Evolutionary conservation across 2,329 filamentous ascomycete species (phyloP).

Genomic region (Microdochium nivale): DNA sequence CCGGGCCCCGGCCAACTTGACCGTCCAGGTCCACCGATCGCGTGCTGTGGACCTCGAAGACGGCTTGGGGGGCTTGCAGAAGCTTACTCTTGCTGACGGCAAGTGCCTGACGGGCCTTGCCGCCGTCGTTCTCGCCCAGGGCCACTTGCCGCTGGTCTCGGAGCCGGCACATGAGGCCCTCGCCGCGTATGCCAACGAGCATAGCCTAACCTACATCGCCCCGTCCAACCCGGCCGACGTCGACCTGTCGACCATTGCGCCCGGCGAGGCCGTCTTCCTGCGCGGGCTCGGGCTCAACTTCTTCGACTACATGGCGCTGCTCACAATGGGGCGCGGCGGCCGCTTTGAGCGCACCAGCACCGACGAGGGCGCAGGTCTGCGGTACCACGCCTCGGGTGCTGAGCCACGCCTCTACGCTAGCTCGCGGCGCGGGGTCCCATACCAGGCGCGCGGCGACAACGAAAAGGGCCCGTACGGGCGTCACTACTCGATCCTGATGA

Average conservation of each 20-base stretch:
- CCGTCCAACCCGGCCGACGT: slow-evolving; percentile 8
- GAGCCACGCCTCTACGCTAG: slow-evolving; percentile 9
- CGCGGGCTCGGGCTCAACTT: slow-evolving; percentile 10
- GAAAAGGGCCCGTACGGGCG: slow-evolving; percentile 6
- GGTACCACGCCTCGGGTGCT: slow-evolving; percentile 5
- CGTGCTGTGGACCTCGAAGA: slow-evolving; percentile 5
- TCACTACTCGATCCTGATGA: slow-evolving; percentile 5
- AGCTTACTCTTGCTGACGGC: slow-evolving; percentile 5
- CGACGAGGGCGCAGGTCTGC: slow-evolving; percentile 1
- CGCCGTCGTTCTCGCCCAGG: slow-evolving; percentile 10
- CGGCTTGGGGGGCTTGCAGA: slow-evolving; percentile 5
- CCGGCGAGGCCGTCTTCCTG: slow-evolving; percentile 5
- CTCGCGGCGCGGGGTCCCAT: slow-evolving; percentile 9
- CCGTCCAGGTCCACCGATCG: slow-evolving; percentile 5
- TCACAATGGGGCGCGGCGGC: slow-evolving; percentile 10
- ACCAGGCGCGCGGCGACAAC: slow-evolving; percentile 10
- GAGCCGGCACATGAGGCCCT: slow-evolving; percentile 1
- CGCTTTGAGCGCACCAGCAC: slow-evolving; percentile 1
- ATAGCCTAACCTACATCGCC: slow-evolving; percentile 5
- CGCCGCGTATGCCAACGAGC: slow-evolving; percentile 2
- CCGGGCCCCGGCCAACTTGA: slow-evolving; percentile 1
- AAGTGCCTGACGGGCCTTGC: slow-evolving; percentile 3
- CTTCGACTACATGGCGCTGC: slow-evolving; percentile 10
- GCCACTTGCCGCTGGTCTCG: slow-evolving; percentile 6
- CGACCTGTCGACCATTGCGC: slow-evolving; percentile 5